A percentile compares a stretch with the other conserved stretches of the same genome.
These are phyloP conservation scores for Kodamaea suecica DNA, from an alignment of 1,139 yeast species.

Conservation along the genomic window DNA sequence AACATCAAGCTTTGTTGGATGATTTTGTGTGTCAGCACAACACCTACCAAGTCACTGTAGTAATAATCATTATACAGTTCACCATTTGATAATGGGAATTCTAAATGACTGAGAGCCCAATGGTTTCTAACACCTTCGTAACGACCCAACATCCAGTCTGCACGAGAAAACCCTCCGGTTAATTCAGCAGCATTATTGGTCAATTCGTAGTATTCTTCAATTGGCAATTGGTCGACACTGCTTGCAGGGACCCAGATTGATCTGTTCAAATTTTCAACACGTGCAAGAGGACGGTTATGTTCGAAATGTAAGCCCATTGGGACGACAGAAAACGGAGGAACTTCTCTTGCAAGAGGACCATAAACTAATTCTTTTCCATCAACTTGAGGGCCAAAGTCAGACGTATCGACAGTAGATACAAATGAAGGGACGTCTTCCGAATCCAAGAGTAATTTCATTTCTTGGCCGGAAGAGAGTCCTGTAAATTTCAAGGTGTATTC, in stretches of 20 bases:
- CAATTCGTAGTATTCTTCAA: slow-evolving; percentile 85
- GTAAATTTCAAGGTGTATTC: slow-evolving; percentile 48
- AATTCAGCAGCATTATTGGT: slow-evolving; percentile 74
- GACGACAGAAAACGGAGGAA: slow-evolving; percentile 46
- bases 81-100: slow-evolving; percentile 45
- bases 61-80: slow-evolving; percentile 60
- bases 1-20: slow-evolving; percentile 51
- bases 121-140: slow-evolving; percentile 41
- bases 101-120: slow-evolving; percentile 54
- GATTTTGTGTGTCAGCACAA: slow-evolving; percentile 77
- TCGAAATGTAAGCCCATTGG: slow-evolving; percentile 60
- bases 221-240: slow-evolving; percentile 37
- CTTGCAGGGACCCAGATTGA: slow-evolving; percentile 67
- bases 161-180: slow-evolving; percentile 68
- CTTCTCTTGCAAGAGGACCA: slow-evolving; percentile 49
- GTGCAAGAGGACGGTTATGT: slow-evolving; percentile 64
- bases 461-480: slow-evolving; percentile 50
- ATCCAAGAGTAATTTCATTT: slow-evolving; percentile 35
- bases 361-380: slow-evolving; percentile 45
- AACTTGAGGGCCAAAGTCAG: slow-evolving; percentile 30
- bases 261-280: slow-evolving; percentile 60
- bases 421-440: slow-evolving; percentile 6
- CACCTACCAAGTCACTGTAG: slow-evolving; percentile 87
- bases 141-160: slow-evolving; percentile 64
- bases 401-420: slow-evolving; percentile 17